Base-by-base conservation (phyloP, 208 protist species). In the Trypanosoma conorhini region DNA sequence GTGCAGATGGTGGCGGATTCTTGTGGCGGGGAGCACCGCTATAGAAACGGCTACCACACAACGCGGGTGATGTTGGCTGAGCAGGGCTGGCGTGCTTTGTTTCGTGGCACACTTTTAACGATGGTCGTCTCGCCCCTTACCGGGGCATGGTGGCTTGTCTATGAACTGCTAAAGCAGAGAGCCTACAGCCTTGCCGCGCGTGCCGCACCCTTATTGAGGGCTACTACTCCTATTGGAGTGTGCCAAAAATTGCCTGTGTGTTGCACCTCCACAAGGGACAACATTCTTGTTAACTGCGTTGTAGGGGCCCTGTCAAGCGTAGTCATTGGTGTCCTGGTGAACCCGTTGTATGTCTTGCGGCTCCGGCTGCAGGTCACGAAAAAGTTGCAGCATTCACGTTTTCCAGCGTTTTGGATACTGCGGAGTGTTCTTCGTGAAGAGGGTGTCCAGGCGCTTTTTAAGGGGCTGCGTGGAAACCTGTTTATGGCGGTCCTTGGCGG, bases 1-100 rank as follows among this genome's bases (percentile, higher is more conserved):
- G 82, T 91, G 61, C 89, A 94, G 68, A 94, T 94, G 89, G 86
- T 94, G 52, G 89, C 84, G 24, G 89, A 83, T 52, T 81, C 72
- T 67, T 72, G 68, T 51, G 70, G 78, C 44, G 79, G 72, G 24
- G 84, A 85, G n/a, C 84, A 91, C 70, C 85, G 81, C 65, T 94
- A 94, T 73, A 87, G 86, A 79, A 86, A 76, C 28, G 86, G 86
- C 5, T 81, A 70, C 54, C 74, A 83, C 19, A 92, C 89, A 15
- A 86, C 82, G 35, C 31, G 79, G 15, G 85, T 76, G 31, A 71
- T 94, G 35, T 64, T 89, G 54, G 67, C 70, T 1, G 84, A 91
- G 72, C 84, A 87, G 35, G 89, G 89, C 15, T 71, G 79, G 38
- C 55, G 78, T 31, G 79, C 76, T 21, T 77, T 94, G 17, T 88